Conservation (phyloP, 2,329 filamentous ascomycete species). For the Paraphaeosphaeria sporulosa region DNA sequence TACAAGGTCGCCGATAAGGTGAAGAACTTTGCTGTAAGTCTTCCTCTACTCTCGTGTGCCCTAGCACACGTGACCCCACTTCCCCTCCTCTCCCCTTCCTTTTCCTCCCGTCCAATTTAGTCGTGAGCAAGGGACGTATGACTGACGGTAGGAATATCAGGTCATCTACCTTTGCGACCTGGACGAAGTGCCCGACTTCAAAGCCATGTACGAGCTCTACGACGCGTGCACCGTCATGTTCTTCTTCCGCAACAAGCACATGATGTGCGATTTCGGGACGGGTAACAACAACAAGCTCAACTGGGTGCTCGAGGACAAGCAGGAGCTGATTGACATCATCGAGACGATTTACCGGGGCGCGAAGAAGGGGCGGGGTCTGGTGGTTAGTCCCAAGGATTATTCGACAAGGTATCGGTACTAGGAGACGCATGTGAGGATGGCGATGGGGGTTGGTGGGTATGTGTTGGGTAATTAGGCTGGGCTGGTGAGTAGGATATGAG, state of each 20-base stretch:
- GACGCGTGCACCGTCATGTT: slow-evolving; percentile 96
- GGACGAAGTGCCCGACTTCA: slow-evolving; percentile 72
- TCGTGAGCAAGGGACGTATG: background rate
- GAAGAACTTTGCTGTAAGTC: slow-evolving; percentile 77
- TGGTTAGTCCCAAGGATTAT: slow-evolving; percentile 91
- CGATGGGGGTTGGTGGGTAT: background rate
- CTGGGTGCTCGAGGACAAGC: slow-evolving; percentile 96
- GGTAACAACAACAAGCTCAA: slow-evolving; percentile 99
- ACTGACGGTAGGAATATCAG: background rate
- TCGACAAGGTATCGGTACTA: slow-evolving; percentile 75
- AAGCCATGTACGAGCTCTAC: slow-evolving; percentile 91
- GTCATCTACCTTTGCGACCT: slow-evolving; percentile 91
- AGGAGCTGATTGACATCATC: slow-evolving; percentile 97
- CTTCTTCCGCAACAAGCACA: slow-evolving; percentile 98
- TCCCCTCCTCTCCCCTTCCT: background rate
- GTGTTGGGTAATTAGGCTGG: background rate
- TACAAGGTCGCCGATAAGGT: slow-evolving; percentile 93
- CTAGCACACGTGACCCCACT: background rate
- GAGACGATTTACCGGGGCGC: slow-evolving; percentile 98
- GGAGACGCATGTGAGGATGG: slow-evolving; percentile 15
- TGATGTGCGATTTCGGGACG: slow-evolving; percentile 96
- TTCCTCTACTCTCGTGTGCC: background rate
- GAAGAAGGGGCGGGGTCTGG: slow-evolving; percentile 95
- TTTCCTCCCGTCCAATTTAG: background rate
- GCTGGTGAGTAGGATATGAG: background rate